These are phyloP conservation scores for Arabidopsis suecica DNA, from an alignment of 345 rosid species.

Conservation along the genomic window DNA sequence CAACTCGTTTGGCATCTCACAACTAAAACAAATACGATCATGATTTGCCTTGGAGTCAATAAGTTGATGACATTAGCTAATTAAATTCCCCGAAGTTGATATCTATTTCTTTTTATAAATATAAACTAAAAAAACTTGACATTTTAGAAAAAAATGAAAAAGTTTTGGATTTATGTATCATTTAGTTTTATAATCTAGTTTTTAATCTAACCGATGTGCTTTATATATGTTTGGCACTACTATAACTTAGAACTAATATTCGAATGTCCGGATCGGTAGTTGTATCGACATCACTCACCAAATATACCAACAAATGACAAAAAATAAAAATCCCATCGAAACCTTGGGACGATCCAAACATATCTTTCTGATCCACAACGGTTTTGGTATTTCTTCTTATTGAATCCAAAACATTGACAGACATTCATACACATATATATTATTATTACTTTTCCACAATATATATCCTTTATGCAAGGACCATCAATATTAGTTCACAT, in stretches of 20 bases:
- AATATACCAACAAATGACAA: neutral
- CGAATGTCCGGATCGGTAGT: neutral
- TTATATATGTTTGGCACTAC: neutral
- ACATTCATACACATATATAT: constrained; percentile 7
- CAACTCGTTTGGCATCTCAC: constrained; percentile 40
- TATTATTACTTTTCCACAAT: neutral
- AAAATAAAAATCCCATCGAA: neutral
- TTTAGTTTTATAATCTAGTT: neutral
- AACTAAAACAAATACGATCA: constrained; percentile 24
- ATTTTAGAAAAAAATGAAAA: neutral
- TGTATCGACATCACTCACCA: neutral
- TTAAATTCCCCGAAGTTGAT: neutral
- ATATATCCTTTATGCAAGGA: too few relatives aligned
- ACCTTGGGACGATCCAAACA: neutral
- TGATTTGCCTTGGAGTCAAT: constrained; percentile 35
- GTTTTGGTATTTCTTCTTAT: constrained; percentile 33
- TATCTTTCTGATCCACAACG: constrained; percentile 1
- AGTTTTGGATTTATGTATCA: neutral
- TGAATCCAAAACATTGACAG: constrained; percentile 29
- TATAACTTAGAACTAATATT: neutral
- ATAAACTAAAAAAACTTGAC: neutral
- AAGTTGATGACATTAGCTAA: constrained; percentile 7
- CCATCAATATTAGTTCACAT: constrained; percentile 45
- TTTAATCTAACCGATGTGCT: neutral
- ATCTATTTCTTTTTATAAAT: neutral